phyloP scores from a whole-genome alignment of 257 asterid genomes.

The Orobanche coerulescens region DNA sequence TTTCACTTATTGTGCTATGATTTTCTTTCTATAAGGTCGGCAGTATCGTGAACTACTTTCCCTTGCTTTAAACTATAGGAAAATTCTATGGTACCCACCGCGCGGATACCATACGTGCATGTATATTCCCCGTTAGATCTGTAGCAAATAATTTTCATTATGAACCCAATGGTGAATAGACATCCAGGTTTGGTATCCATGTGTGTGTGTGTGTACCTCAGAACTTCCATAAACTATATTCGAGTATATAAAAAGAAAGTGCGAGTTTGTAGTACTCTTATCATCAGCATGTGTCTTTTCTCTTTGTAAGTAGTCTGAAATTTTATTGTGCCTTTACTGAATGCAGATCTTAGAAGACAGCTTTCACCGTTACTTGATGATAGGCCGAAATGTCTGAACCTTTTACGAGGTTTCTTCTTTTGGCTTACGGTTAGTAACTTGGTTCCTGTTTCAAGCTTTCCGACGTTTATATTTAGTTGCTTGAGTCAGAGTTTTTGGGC shows the following conservation, averaged over 20 bases:
- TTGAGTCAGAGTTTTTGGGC: neutral
- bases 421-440: constrained; percentile 37
- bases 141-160: too few species aligned
- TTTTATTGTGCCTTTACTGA: neutral
- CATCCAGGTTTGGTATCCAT: too few species aligned
- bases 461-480: neutral
- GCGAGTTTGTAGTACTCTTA: neutral
- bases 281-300: neutral
- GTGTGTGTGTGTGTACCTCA: neutral
- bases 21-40: too few species aligned
- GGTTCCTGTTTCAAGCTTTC: neutral
- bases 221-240: neutral
- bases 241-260: too few species aligned
- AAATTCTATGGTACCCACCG: too few species aligned
- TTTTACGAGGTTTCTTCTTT: constrained; percentile 40
- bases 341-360: constrained; percentile 27
- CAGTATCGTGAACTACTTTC: too few species aligned
- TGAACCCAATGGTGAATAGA: too few species aligned
- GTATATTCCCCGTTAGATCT: too few species aligned
- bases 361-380: constrained; percentile 3
- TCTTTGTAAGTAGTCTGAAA: neutral
- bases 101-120: too few species aligned
- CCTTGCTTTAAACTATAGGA: too few species aligned
- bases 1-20: neutral
- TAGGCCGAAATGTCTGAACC: constrained; percentile 30